A percentile compares a stretch with the other conserved stretches of the same genome.
These are phyloP conservation scores for Barnettozyma hawaiiensis DNA, from an alignment of 1,139 yeast species.

Conservation along the genomic window DNA sequence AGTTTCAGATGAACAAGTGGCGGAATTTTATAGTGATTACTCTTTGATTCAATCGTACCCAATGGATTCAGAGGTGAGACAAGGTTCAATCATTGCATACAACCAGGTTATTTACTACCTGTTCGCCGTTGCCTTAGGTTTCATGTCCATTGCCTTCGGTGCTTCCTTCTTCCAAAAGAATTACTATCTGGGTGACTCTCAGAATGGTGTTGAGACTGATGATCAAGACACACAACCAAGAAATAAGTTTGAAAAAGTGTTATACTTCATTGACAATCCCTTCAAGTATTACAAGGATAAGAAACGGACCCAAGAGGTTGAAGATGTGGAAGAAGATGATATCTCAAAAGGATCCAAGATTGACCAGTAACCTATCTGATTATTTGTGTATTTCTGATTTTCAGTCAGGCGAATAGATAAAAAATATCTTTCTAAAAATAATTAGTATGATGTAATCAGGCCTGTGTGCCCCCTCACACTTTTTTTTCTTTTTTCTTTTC, in stretches of 20 bases:
- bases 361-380: not conserved
- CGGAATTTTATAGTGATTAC: constrained; percentile 21
- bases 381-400: too few species aligned
- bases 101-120: constrained; percentile 25
- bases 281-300: constrained; percentile 1
- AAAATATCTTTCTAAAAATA: too few species aligned
- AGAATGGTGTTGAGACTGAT: constrained; percentile 29
- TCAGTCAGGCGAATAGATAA: too few species aligned
- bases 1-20: constrained; percentile 18
- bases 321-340: not conserved
- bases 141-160: constrained; percentile 27
- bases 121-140: constrained; percentile 27
- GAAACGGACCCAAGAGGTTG: not conserved
- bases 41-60: constrained; percentile 22
- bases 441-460: too few species aligned
- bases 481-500: too few species aligned
- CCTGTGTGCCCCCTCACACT: too few species aligned
- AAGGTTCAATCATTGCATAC: constrained; percentile 31
- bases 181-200: constrained; percentile 32
- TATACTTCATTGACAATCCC: constrained; percentile 2
- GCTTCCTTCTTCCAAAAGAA: constrained; percentile 31
- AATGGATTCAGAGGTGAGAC: constrained; percentile 26
- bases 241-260: constrained; percentile 4
- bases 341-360: not conserved
- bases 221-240: constrained; percentile 6